Base-by-base conservation (phyloP, 108 stramenopile species). In the Craspedostauros australis region DNA sequence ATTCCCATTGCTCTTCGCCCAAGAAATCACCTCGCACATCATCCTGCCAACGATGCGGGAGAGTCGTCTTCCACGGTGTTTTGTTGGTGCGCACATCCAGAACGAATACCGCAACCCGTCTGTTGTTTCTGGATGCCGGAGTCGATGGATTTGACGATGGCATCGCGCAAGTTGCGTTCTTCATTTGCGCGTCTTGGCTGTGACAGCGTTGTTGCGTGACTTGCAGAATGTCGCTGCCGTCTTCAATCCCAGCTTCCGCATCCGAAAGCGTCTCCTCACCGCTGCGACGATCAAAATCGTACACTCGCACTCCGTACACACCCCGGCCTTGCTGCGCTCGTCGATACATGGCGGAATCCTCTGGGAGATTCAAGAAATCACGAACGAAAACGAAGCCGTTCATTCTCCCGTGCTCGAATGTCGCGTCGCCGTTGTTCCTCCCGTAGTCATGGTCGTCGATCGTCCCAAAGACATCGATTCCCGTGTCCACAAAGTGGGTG, bases 401-500 rank as follows among this genome's bases (percentile, higher is more conserved):
- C 45, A 73, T 75, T 41, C 36, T 39, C 19, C 48, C 39, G 36
- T 62, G 63, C 11, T 27, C 36, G 62, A 65, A 88, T 5, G 72
- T 71, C 21, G 28, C 20, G 50, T 78, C 85, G 19, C 67, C 81
- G 49, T 87, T 82, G 58, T 84, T 76, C 22, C 46, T 38, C 2
- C 86, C 86, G 32, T 62, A 79, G 44, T 88, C 86, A 49, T 88
- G 86, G 61, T 88, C 61, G 56, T 88, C 86, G 46, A 83, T 62
- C 0, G 77, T 76, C 6, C 82, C 86, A 64, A 75, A 80, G 12
- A 86, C 52, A 0, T 75, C 46, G 39, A 46, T 49, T 27, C 58
- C 61, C 25, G 33, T 47, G 16, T 68, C 72, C 37, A 61, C 15
- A 21, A 82, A 54, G 36, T 69, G 53, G 19, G 60, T 23, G 53